Conservation (phyloP, 495 filamentous ascomycete genomes). For the Aspergillus ostianus region DNA sequence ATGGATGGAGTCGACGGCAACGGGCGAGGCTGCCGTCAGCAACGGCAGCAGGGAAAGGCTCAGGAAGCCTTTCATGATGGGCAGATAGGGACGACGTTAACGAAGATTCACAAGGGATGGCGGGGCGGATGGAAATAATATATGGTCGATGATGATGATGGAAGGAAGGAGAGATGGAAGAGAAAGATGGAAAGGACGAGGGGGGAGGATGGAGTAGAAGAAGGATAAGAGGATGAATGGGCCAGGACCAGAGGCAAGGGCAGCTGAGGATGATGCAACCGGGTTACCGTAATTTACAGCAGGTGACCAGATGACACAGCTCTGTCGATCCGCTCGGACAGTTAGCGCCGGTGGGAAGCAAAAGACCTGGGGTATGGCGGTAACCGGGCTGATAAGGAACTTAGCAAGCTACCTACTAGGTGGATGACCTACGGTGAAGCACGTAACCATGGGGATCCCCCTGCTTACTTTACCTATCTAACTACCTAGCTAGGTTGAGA, state of each 20-base stretch:
- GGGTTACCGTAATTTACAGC: constrained; percentile 33
- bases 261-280: constrained; percentile 43
- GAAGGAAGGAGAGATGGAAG: constrained; percentile 24
- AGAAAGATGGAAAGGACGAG: constrained; percentile 20
- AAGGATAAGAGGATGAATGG: constrained; percentile 36
- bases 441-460: constrained; percentile 2
- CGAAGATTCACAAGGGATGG: constrained; percentile 15
- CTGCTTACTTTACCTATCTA: neutral
- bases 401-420: too few species aligned
- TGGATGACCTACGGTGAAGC: too few species aligned
- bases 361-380: constrained; percentile 20
- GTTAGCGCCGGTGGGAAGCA: constrained; percentile 15
- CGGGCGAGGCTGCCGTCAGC: constrained; percentile 71
- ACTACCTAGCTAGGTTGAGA: neutral
- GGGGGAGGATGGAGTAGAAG: constrained; percentile 41
- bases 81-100: constrained; percentile 45
- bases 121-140: constrained; percentile 26
- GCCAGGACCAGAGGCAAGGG: constrained; percentile 31
- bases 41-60: constrained; percentile 63
- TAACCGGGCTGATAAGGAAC: neutral
- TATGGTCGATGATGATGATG: constrained; percentile 21
- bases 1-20: constrained; percentile 76
- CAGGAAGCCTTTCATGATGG: constrained; percentile 73
- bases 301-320: constrained; percentile 26
- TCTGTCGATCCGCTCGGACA: constrained; percentile 29